Percentiles rank a stretch among this genome's conserved stretches.
phyloP scores from a whole-genome alignment of 345 rosid species.

The Lepidium didymum region DNA sequence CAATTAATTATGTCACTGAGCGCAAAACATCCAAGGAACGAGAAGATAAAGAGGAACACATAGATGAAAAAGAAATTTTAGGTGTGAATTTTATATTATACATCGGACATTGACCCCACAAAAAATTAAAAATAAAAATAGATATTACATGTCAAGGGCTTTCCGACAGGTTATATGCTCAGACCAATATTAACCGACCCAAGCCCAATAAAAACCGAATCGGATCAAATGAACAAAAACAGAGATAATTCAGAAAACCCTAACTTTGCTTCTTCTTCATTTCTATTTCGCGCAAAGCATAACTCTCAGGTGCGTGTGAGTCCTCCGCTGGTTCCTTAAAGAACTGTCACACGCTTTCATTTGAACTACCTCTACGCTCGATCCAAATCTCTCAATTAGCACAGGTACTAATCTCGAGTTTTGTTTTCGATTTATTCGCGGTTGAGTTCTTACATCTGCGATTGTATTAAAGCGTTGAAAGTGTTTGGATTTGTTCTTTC shows the following conservation, averaged over 20 bases:
- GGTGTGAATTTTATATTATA: no score
- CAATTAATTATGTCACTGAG: no score
- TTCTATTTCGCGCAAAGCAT: not conserved
- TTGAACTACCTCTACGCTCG: not conserved
- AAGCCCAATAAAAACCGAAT: constrained; percentile 20
- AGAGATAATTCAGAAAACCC: constrained; percentile 15
- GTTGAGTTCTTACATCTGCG: not conserved
- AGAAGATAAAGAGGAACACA: no score
- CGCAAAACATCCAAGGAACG: no score
- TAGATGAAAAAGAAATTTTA: no score
- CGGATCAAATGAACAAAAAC: not conserved
- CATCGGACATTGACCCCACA: no score
- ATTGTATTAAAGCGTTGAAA: not conserved
- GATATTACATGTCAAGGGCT: not conserved
- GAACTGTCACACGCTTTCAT: constrained; percentile 15
- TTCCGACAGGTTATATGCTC: not conserved
- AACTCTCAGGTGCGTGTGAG: constrained; percentile 19
- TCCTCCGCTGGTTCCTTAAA: constrained; percentile 9
- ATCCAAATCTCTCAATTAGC: constrained; percentile 2
- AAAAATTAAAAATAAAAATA: no score
- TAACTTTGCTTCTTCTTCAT: not conserved
- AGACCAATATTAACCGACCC: not conserved
- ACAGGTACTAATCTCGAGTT: constrained; percentile 1
- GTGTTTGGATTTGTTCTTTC: not conserved
- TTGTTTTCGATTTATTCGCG: not conserved